Conservation (phyloP, 306 rosid genomes). For the Hippophae rhamnoides region DNA sequence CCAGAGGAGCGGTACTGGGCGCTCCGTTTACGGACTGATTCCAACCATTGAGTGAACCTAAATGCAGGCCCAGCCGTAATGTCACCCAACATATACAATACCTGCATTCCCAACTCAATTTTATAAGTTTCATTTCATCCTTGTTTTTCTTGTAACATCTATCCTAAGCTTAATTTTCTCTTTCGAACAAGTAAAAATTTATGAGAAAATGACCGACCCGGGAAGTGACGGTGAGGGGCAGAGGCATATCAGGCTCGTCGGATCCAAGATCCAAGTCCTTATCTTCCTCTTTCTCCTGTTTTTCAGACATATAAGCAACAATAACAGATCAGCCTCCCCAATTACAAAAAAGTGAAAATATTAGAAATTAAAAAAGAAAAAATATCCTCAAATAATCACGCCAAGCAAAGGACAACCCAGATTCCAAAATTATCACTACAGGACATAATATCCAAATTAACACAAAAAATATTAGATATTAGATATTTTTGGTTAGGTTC, state of each 20-base stretch:
- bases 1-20: constrained; percentile 51
- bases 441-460: too few species aligned
- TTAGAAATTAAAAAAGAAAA: neutral
- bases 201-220: constrained; percentile 34
- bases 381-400: neutral
- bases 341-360: too few species aligned
- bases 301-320: constrained; percentile 13
- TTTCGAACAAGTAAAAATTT: neutral
- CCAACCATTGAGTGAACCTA: constrained; percentile 84
- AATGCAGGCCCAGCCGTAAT: constrained; percentile 69
- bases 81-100: constrained; percentile 81
- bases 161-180: neutral
- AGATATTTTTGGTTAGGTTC: constrained; percentile 5
- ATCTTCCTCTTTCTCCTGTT: constrained; percentile 48
- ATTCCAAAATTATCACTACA: neutral
- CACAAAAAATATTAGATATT: neutral
- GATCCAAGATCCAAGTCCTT: constrained; percentile 30
- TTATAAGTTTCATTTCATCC: neutral
- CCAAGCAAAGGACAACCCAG: constrained; percentile 15
- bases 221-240: constrained; percentile 70
- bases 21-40: constrained; percentile 79
- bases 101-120: constrained; percentile 39
- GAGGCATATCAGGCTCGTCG: constrained; percentile 49
- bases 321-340: constrained; percentile 3
- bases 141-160: neutral